phyloP scores from a whole-genome alignment of 192 early-diverging fungal species.

The Coemansia sp. region DNA sequence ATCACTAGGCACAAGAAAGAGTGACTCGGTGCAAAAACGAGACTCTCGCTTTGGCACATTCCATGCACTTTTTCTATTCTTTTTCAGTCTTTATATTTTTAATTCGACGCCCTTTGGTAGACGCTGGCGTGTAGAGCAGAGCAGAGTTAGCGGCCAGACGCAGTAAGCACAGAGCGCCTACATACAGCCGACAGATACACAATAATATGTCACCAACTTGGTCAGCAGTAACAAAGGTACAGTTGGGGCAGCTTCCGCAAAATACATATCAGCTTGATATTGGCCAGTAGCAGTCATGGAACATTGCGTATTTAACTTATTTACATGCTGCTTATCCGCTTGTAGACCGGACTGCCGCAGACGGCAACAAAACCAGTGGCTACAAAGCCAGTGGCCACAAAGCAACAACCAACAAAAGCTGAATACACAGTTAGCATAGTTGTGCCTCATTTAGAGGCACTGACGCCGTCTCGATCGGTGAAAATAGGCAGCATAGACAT shows the following conservation, averaged over 20 bases:
- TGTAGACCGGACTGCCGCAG: slow-evolving; percentile 9
- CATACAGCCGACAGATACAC: neutral
- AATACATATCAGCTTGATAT: neutral
- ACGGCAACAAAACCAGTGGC: neutral
- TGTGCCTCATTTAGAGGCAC: neutral
- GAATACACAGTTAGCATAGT: slow-evolving; percentile 8
- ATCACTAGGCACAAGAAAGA: neutral
- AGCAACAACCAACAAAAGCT: slow-evolving; percentile 4
- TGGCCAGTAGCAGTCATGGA: neutral
- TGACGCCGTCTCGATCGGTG: slow-evolving; percentile 4
- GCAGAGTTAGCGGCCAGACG: neutral
- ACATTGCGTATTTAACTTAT: neutral
- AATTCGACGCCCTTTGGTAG: neutral
- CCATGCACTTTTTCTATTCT: neutral
- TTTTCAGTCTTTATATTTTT: neutral
- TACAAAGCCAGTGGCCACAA: slow-evolving; percentile 4
- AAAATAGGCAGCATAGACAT: slow-evolving; percentile 30
- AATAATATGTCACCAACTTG: slow-evolving; percentile 23
- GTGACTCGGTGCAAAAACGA: neutral
- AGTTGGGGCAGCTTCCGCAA: neutral
- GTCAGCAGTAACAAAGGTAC: slow-evolving; percentile 49
- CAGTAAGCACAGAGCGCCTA: neutral
- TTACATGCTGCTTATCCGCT: neutral
- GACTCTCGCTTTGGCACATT: too few relatives aligned
- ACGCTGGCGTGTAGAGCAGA: neutral